Evolutionary conservation across 2,329 filamentous ascomycete genomes (phyloP).

Genomic region (Microcyclospora pomicola): DNA sequence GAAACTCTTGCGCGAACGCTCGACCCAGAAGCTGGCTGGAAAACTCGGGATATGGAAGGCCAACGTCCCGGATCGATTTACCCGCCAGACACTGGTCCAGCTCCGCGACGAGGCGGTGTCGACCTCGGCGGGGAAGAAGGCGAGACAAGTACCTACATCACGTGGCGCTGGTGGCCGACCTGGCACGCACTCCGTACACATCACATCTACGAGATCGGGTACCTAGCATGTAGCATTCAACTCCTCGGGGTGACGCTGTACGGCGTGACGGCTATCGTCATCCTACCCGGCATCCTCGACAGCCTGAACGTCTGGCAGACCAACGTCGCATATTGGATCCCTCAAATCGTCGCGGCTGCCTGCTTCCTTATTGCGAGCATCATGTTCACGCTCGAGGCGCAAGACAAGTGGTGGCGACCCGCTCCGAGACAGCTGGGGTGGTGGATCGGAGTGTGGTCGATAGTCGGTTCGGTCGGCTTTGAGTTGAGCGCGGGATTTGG

Average conservation of each 20-base stretch:
- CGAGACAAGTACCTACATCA: slow-evolving; percentile 5
- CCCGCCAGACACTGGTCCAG: slow-evolving; percentile 5
- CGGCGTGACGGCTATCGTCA: slow-evolving; percentile 12
- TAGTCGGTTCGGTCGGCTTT: slow-evolving; percentile 17
- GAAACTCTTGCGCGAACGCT: background rate
- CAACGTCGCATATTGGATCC: slow-evolving; percentile 15
- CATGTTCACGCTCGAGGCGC: slow-evolving; percentile 19
- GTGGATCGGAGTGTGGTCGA: slow-evolving; percentile 20
- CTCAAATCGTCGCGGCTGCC: slow-evolving; percentile 15
- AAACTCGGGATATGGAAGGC: slow-evolving; percentile 1
- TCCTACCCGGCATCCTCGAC: slow-evolving; percentile 15
- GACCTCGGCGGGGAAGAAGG: slow-evolving; percentile 8
- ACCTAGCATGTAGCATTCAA: slow-evolving; percentile 16
- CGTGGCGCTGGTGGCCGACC: slow-evolving; percentile 13
- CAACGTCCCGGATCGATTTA: slow-evolving; percentile 8
- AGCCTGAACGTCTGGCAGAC: slow-evolving; percentile 11
- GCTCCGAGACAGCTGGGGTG: slow-evolving; percentile 14
- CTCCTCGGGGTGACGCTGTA: slow-evolving; percentile 18
- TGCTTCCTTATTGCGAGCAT: slow-evolving; percentile 18
- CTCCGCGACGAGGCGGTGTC: slow-evolving; percentile 9
- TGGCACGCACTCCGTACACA: slow-evolving; percentile 15
- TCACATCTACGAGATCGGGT: slow-evolving; percentile 20
- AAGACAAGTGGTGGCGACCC: slow-evolving; percentile 18
- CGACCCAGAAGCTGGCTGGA: slow-evolving; percentile 10
- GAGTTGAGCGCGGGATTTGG: slow-evolving; percentile 10